phyloP scores from a whole-genome alignment of 2,329 filamentous ascomycete genomes.

The Trichoderma atroviride region DNA sequence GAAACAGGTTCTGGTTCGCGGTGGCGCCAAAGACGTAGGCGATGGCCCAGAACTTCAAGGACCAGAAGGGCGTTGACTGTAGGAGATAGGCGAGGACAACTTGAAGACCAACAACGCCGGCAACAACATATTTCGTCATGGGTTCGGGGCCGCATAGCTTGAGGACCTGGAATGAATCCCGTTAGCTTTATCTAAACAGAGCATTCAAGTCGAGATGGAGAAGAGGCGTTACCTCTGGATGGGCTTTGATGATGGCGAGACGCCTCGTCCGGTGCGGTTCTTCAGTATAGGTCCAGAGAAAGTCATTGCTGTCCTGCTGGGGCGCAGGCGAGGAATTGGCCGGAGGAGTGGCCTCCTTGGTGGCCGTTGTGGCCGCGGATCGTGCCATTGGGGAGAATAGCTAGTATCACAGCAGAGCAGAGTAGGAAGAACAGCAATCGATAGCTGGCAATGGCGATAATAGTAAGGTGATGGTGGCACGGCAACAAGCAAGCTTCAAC shows the following conservation, averaged over 20 bases:
- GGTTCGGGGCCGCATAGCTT: conserved; percentile 97
- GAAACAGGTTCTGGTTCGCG: conserved; percentile 96
- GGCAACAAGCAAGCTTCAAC: neutral
- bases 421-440: neutral
- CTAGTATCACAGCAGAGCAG: neutral
- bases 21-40: conserved; percentile 93
- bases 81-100: conserved; percentile 76
- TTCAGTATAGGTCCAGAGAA: conserved; percentile 99
- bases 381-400: conserved; percentile 18
- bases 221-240: conserved; percentile 72
- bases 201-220: neutral
- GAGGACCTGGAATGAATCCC: conserved; percentile 65
- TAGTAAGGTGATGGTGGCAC: too few species aligned
- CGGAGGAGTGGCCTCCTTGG: conserved; percentile 38
- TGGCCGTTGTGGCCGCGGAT: conserved; percentile 36
- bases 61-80: conserved; percentile 75
- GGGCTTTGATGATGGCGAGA: conserved; percentile 94
- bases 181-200: neutral
- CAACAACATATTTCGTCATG: conserved; percentile 90
- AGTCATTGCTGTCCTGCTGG: conserved; percentile 51
- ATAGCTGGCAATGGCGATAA: neutral
- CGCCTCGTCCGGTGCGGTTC: conserved; percentile 91
- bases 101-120: conserved; percentile 81
- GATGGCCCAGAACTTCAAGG: conserved; percentile 80
- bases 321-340: conserved; percentile 31